Percentiles rank a stretch among this genome's conserved stretches.
Conservation (phyloP, 306 rosid genomes). For the Styphnolobium japonicum region DNA sequence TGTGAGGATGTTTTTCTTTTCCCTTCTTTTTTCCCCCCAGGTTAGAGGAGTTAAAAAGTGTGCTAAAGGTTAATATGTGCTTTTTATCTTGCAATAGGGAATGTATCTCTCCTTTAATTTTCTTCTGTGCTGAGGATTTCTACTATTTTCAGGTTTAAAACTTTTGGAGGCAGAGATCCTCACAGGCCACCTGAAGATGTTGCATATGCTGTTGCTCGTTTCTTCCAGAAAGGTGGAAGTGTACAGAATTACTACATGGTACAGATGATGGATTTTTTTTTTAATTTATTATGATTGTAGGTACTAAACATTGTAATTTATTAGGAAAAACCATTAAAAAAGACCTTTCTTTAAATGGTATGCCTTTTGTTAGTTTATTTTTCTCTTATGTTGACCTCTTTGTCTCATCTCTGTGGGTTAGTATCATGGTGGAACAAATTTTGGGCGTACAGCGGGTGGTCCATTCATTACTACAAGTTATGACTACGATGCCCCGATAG, state of each 20-base stretch:
- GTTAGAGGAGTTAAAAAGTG: not conserved
- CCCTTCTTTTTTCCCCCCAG: not conserved
- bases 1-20: slow-evolving; percentile 6
- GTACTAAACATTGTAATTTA: not conserved
- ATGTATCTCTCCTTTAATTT: slow-evolving; percentile 1
- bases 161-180: slow-evolving; percentile 92
- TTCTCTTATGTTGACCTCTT: slow-evolving; percentile 19
- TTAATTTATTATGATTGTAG: not conserved
- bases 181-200: slow-evolving; percentile 92
- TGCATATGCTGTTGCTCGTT: slow-evolving; percentile 89
- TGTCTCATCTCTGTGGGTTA: slow-evolving; percentile 23
- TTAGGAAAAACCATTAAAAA: not conserved
- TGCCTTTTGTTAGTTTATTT: slow-evolving; percentile 5
- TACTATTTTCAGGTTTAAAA: slow-evolving; percentile 70
- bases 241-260: slow-evolving; percentile 96
- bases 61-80: not conserved
- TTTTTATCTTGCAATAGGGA: slow-evolving; percentile 21
- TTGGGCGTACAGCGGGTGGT: slow-evolving; percentile 97
- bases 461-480: slow-evolving; percentile 97
- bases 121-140: slow-evolving; percentile 17
- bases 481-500: slow-evolving; percentile 94
- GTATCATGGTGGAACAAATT: slow-evolving; percentile 98
- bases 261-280: slow-evolving; percentile 14
- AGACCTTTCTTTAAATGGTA: not conserved
- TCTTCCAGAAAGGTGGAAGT: slow-evolving; percentile 96